Percentiles rank a stretch among this genome's conserved stretches.
Evolutionary conservation across 2,329 filamentous ascomycete genomes (phyloP).

Genomic region (Phyllosticta citriasiana): DNA sequence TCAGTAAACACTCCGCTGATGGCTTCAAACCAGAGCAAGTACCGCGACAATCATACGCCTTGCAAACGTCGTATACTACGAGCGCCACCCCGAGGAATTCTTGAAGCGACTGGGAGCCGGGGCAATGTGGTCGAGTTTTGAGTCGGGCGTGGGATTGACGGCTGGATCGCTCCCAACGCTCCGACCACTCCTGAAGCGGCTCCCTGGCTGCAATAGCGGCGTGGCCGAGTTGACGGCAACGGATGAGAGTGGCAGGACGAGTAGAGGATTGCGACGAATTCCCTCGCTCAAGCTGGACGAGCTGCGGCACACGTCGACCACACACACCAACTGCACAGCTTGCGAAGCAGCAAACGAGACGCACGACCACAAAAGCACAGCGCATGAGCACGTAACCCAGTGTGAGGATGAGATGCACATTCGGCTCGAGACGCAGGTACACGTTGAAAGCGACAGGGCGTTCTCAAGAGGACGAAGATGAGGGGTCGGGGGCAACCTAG

Average conservation of each 20-base stretch:
- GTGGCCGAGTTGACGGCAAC: not conserved
- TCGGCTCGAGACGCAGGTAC: not conserved
- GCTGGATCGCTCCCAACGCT: constrained; percentile 39
- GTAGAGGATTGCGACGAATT: not conserved
- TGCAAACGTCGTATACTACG: constrained; percentile 32
- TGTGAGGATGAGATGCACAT: not conserved
- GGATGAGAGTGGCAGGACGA: not conserved
- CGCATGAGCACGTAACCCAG: not conserved
- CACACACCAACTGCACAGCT: not conserved
- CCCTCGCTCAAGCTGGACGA: not conserved
- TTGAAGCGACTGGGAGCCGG: constrained; percentile 33
- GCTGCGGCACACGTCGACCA: not conserved
- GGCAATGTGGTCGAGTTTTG: constrained; percentile 38
- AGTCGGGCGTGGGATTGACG: constrained; percentile 41
- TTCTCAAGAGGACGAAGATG: not conserved
- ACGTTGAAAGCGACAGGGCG: not conserved
- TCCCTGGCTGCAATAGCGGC: not conserved
- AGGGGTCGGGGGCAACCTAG: not conserved
- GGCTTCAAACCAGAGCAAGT: constrained; percentile 19
- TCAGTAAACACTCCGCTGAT: not conserved
- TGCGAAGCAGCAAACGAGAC: not conserved
- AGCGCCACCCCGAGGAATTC: constrained; percentile 28
- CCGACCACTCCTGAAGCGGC: constrained; percentile 30
- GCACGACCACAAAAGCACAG: not conserved
- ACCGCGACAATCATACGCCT: constrained; percentile 34